Percentiles rank a stretch among this genome's conserved stretches.
Conservation (phyloP, 2,329 filamentous ascomycete genomes). For the Cladosporium sp. region DNA sequence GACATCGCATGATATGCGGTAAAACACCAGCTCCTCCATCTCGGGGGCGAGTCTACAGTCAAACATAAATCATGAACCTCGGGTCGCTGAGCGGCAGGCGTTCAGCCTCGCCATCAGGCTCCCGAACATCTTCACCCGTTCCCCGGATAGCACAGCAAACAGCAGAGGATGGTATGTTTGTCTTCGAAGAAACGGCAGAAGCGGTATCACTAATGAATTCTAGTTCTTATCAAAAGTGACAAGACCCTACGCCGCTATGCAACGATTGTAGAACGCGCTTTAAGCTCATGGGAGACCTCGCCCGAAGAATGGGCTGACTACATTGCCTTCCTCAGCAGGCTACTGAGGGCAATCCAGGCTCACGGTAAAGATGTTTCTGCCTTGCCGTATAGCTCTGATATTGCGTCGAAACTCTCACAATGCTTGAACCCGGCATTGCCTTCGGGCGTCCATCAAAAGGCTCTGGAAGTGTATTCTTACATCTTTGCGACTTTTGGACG, state of each 20-base stretch:
- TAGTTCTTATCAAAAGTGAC: conserved; percentile 56
- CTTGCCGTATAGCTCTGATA: conserved; percentile 78
- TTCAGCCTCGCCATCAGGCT: conserved; percentile 71
- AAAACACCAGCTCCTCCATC: neutral
- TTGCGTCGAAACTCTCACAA: conserved; percentile 91
- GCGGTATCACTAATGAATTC: conserved; percentile 17
- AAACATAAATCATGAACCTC: conserved; percentile 16
- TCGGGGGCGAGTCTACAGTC: neutral
- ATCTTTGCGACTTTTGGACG: conserved; percentile 81
- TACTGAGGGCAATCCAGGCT: conserved; percentile 90
- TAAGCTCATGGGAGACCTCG: conserved; percentile 87
- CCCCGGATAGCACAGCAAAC: conserved; percentile 76
- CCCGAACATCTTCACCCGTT: conserved; percentile 75
- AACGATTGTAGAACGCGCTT: conserved; percentile 79
- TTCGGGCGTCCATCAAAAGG: conserved; percentile 96
- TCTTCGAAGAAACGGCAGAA: neutral
- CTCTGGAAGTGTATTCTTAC: conserved; percentile 88
- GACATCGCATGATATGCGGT: conserved; percentile 6
- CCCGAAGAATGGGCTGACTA: conserved; percentile 99
- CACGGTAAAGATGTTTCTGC: conserved; percentile 70
- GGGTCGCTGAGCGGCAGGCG: conserved; percentile 17
- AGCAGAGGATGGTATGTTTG: conserved; percentile 70
- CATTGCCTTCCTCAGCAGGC: conserved; percentile 89
- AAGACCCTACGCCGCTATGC: conserved; percentile 85
- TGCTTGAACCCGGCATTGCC: conserved; percentile 91